Conservation (phyloP, 225 moss, liverwort and hornwort species). For the Asterella californica region DNA sequence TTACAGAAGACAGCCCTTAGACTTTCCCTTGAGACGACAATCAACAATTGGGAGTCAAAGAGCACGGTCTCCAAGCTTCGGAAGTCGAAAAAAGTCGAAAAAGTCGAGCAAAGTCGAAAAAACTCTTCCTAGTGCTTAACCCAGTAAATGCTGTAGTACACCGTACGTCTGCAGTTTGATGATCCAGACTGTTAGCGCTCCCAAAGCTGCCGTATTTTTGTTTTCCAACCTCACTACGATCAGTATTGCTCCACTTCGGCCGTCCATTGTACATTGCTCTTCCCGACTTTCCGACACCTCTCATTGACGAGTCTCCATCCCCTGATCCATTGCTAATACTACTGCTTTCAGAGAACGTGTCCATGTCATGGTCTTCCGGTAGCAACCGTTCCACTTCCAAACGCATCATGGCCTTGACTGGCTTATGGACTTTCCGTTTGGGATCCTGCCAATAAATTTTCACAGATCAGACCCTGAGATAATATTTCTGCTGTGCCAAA, state of each 20-base stretch:
- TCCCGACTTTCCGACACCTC: constrained; percentile 57
- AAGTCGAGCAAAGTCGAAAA: too few species aligned
- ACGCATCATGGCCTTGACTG: constrained; percentile 82
- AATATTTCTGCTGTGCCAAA: not conserved
- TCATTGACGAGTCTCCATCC: constrained; percentile 63
- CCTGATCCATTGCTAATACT: constrained; percentile 83
- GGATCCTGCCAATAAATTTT: constrained; percentile 54
- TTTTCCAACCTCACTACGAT: constrained; percentile 49
- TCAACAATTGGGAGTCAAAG: not conserved
- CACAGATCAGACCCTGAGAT: not conserved
- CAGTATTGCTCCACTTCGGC: constrained; percentile 65
- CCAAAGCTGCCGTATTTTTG: constrained; percentile 53
- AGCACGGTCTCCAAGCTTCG: not conserved
- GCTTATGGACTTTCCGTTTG: constrained; percentile 84
- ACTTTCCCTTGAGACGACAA: not conserved
- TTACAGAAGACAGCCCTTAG: too few species aligned
- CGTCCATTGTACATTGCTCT: constrained; percentile 61
- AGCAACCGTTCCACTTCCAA: constrained; percentile 78
- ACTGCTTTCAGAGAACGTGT: constrained; percentile 73
- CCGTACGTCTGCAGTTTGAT: constrained; percentile 65
- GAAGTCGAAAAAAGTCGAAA: too few species aligned
- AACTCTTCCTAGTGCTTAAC: not conserved
- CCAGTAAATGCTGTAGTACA: not conserved
- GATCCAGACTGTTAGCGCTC: constrained; percentile 70
- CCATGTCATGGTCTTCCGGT: constrained; percentile 69